Conservation (phyloP, 2,329 filamentous ascomycete genomes). For the Fusarium dlaminii region DNA sequence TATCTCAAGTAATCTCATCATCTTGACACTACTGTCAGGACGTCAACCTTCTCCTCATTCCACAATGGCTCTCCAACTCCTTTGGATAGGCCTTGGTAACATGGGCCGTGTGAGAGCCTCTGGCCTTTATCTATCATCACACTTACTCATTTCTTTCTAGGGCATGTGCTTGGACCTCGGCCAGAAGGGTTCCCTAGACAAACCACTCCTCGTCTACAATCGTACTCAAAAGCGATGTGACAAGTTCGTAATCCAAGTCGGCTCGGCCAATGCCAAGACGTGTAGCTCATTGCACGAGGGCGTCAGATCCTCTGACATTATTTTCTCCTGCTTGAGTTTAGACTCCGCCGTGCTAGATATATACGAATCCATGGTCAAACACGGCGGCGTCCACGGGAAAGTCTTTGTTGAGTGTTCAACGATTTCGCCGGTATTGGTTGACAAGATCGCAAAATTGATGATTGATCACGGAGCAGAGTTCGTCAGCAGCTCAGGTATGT, state of each 20-base stretch:
- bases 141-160: not conserved
- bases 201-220: not conserved
- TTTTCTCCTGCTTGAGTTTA: not conserved
- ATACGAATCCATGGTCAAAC: fast-evolving
- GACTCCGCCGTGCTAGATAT: fast-evolving
- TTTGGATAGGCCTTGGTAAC: not conserved
- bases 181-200: not conserved
- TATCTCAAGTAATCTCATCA: not conserved
- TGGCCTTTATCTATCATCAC: fast-evolving
- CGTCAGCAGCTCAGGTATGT: not conserved
- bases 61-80: not conserved
- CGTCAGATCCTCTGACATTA: fast-evolving
- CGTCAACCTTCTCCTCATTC: not conserved
- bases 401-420: not conserved
- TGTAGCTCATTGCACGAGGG: not conserved
- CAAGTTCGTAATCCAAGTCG: not conserved
- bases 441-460: not conserved
- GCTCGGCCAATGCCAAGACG: not conserved
- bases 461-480: not conserved
- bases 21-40: not conserved
- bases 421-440: not conserved
- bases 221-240: not conserved
- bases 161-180: not conserved
- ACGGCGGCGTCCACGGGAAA: fast-evolving
- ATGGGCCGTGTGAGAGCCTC: not conserved